These are phyloP conservation scores for Tolypocladium amazonense DNA, from an alignment of 2,329 filamentous ascomycete species.

Conservation along the genomic window DNA sequence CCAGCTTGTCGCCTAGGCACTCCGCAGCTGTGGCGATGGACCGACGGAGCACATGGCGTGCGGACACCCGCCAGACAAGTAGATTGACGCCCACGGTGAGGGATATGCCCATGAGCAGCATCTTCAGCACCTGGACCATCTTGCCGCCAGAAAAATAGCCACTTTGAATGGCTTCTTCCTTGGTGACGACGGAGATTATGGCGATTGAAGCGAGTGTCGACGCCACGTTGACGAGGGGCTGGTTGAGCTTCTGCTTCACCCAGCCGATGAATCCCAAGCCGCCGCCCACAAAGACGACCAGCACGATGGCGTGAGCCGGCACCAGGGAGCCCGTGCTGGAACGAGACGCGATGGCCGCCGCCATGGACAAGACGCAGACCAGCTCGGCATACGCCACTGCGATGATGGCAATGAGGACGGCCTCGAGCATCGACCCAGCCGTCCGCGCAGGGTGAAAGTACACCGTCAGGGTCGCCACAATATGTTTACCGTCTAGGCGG, in stretches of 20 bases:
- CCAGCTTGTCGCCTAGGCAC: constrained; percentile 70
- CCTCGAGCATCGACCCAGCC: constrained; percentile 82
- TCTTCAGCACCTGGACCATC: constrained; percentile 71
- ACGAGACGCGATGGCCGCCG: constrained; percentile 70
- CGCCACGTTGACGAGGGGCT: constrained; percentile 72
- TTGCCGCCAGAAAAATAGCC: constrained; percentile 75
- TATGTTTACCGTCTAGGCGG: constrained; percentile 81
- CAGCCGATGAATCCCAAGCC: constrained; percentile 81
- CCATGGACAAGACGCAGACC: constrained; percentile 77
- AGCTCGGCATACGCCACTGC: constrained; percentile 64
- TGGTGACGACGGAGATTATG: constrained; percentile 82
- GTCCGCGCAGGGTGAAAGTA: constrained; percentile 90
- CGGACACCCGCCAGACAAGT: constrained; percentile 67
- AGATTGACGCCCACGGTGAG: constrained; percentile 67
- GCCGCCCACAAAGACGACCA: constrained; percentile 76
- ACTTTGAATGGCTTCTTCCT: constrained; percentile 77
- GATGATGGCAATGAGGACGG: constrained; percentile 61
- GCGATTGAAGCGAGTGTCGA: constrained; percentile 80
- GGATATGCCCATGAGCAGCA: constrained; percentile 68
- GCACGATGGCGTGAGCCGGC: constrained; percentile 67
- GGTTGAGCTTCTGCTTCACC: constrained; percentile 71
- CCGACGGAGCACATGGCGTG: constrained; percentile 60
- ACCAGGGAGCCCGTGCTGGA: constrained; percentile 52
- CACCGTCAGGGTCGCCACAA: constrained; percentile 86
- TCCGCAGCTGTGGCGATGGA: constrained; percentile 64